Evolutionary conservation across 257 asterid species (phyloP).

Genomic region (Ehretia macrophylla): DNA sequence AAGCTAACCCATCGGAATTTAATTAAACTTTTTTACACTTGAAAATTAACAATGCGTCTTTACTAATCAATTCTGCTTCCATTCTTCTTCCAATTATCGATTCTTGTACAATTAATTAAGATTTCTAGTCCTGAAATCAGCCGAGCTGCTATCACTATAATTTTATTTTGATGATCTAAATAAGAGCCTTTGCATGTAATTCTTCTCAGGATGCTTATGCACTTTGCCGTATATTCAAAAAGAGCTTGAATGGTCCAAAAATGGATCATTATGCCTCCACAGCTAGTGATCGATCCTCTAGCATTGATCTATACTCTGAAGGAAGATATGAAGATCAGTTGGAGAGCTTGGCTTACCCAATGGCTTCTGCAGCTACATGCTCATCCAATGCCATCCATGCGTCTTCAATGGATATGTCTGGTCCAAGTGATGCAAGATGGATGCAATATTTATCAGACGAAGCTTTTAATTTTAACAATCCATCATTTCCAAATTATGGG

Average conservation of each 20-base stretch:
- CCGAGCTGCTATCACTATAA: too few relatives aligned
- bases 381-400: slow-evolving; percentile 18
- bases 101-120: background rate
- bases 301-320: slow-evolving; percentile 48
- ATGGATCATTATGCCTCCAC: slow-evolving; percentile 41
- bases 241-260: slow-evolving; percentile 68
- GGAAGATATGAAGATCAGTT: slow-evolving; percentile 49
- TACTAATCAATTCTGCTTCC: too few relatives aligned
- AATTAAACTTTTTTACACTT: too few relatives aligned
- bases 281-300: slow-evolving; percentile 52
- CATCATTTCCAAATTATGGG: slow-evolving; percentile 9
- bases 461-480: slow-evolving; percentile 8
- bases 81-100: too few relatives aligned
- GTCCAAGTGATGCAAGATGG: slow-evolving; percentile 12
- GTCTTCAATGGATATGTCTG: background rate
- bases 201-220: slow-evolving; percentile 79
- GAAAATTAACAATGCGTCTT: too few relatives aligned
- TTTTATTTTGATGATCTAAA: too few relatives aligned
- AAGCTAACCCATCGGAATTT: too few relatives aligned
- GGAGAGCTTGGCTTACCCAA: slow-evolving; percentile 39
- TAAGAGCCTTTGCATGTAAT: background rate
- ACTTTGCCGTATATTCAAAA: slow-evolving; percentile 91
- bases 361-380: slow-evolving; percentile 13
- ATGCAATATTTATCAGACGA: slow-evolving; percentile 17
- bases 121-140: too few relatives aligned